Base-by-base conservation (phyloP, 208 protist genomes). In the Leishmania tropica region DNA sequence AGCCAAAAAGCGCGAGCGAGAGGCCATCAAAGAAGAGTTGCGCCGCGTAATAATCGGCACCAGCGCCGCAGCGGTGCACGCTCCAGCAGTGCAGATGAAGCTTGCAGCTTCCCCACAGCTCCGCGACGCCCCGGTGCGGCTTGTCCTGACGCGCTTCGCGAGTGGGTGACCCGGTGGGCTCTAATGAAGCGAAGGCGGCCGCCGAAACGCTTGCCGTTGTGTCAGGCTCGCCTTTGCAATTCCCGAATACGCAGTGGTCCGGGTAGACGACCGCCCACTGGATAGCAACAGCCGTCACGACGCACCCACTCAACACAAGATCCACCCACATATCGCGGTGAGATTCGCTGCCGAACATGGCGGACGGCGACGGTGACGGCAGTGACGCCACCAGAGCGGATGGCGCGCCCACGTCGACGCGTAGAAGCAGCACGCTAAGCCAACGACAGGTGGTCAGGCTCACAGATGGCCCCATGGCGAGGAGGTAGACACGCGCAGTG, bases 21-120 rank as follows among this genome's bases (percentile, higher is more conserved):
- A 89, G n/a, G 28, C 73, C 31, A 54, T 92, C 87, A 21, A 88
- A 80, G 83, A 85, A 87, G 64, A 92, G 86, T 73, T 92, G 88
- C 15, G 84, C 47, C 0, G 90, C 80, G 81, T 91, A 93, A 81
- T 89, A 88, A 76, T 93, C 90, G 3, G 83, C 82, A 21, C 90
- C 90, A n/a, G 90, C 86, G n/a, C 90, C 90, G 75, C 86, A 74
- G 19, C 90, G 87, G 47, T 80, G 71, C 56, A 72, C 37, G 45
- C 79, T 87, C 70, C 76, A 87, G 31, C 56, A 78, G 24, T 7
- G 47, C 48, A 81, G 37, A 31, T 58, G 80, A 64, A 56, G 75
- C 42, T 40, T 77, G 70, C 60, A 75, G 65, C 45, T 65, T 45
- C 75, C 3, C 35, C 81, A 40, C 37, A 48, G 62, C 45, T 70